Base-by-base conservation (phyloP, 306 rosid species). In the Luffa aegyptiaca region DNA sequence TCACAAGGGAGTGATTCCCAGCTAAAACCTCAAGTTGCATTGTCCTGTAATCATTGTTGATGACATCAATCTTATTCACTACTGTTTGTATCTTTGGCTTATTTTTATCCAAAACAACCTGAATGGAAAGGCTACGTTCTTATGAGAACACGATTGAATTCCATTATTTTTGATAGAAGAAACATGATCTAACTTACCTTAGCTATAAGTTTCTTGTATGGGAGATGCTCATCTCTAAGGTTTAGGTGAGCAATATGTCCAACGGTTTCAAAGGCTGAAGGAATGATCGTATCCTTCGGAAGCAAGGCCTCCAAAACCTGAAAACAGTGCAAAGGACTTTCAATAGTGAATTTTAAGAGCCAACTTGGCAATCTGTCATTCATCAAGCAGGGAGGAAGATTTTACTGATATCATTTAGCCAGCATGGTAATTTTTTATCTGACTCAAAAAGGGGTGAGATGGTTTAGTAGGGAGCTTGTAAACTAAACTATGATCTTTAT, bases 11-110 rank as follows among this genome's bases (percentile, higher is more conserved):
- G 79, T 83, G 97, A 81, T 91, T 95, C 84, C 98, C 98, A 48
- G 97, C 96, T 72, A 95, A 90, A 87, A 95, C 96, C 81, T 95
- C 97, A 65, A 95, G 93, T 88, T 88, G 97, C 98, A 95, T 95
- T 77, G 96, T 95, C 88, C 97, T 90, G 91, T 91, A 92, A 84
- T 91, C 97, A 61, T 95, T 91, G 71, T 91, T 84, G 85, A 95
- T 95, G 59, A 87, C 82, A 80, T 95, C 93, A 73, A 82, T 86
- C 87, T 95, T 95, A 85, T 95, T 92, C 83, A 90, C 97, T 59
- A 95, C 97, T 41, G 98, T 92, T 86, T 88, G 87, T 82, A 95
- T 87, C 89, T 88, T 90, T 80, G 98, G 98, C 86, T 83, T 88
- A 84, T 92, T 88, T 86, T 92, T 95, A 85, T 95, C 98, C 83